Evolutionary conservation across 2,329 filamentous ascomycete genomes (phyloP), one percentile per base, ranked within the genome.

Genomic region (Capronia americana): DNA sequence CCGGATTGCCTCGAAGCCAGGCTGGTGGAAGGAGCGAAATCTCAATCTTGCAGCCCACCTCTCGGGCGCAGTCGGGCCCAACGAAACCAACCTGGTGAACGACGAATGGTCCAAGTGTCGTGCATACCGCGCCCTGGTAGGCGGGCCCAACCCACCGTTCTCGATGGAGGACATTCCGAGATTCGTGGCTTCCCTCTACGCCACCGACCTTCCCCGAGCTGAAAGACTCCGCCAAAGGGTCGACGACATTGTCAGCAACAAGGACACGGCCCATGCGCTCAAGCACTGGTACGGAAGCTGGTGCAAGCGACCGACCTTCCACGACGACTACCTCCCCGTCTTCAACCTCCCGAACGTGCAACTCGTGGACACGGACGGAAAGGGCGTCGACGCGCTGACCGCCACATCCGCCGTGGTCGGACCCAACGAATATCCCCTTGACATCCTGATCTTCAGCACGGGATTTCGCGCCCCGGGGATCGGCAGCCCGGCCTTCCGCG

Each of bases 291-390:
- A 88, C 71, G 81, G 84, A 0, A 73, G 75, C 0, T 88, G 83
- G 82, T 89, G 87, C 78, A 89, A 89, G 74, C 81, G 87, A 0
- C 86, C 86, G 1, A 80, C 78, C 26, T 88, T 87, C 74, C 85
- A 86, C 74, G 85, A 89, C 28, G 74, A 74, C 0, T 79, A 76
- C 61, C 77, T 74, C 58, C 77, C 78, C 48, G 71, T 74, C 7
- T 78, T 74, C 70, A 78, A 79, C 55, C 63, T 74, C 59, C 69
- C 73, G 0, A 77, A 78, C 53, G 76, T 79, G 4, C 57, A 75
- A 6, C 68, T 79, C 6, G 75, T 78, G 8, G 74, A 78, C 61
- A 89, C 86, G 0, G 75, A 84, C 26, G 85, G 84, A 3, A 79
- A 81, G 67, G 85, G 86, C 3, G 74, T 87, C 2, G 78, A 82